Percentiles rank a stretch among this genome's conserved stretches.
phyloP scores from a whole-genome alignment of 225 moss, liverwort and hornwort species.

The Polytrichum commune region DNA sequence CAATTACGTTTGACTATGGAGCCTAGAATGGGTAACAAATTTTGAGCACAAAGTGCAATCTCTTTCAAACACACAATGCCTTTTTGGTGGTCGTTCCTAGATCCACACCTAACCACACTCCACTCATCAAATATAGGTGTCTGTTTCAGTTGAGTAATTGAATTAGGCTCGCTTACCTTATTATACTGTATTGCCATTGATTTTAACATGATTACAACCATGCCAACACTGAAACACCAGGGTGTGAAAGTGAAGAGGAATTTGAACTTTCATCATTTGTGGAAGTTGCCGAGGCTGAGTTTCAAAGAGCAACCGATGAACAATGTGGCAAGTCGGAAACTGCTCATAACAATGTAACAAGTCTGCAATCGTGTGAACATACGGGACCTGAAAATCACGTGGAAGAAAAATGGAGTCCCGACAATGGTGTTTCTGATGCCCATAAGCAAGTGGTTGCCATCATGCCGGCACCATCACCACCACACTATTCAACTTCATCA shows the following conservation, averaged over 20 bases:
- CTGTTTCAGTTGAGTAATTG: too few relatives aligned
- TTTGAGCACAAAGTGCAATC: too few relatives aligned
- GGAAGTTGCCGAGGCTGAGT: conserved; percentile 85
- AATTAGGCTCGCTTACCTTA: too few relatives aligned
- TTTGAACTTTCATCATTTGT: conserved; percentile 71
- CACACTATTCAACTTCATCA: not conserved
- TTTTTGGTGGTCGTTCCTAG: too few relatives aligned
- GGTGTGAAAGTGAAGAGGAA: conserved; percentile 63
- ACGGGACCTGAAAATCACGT: conserved; percentile 75
- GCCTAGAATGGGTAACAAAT: too few relatives aligned
- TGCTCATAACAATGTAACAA: not conserved
- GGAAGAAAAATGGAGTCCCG: conserved; percentile 69
- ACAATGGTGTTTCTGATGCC: conserved; percentile 44
- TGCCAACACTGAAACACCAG: conserved; percentile 8
- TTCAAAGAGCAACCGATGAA: conserved; percentile 67
- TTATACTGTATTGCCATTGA: too few relatives aligned
- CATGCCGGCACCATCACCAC: conserved; percentile 32
- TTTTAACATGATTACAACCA: too few relatives aligned
- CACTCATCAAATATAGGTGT: too few relatives aligned
- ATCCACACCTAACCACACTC: too few relatives aligned
- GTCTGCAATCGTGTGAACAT: conserved; percentile 70
- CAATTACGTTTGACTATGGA: too few relatives aligned
- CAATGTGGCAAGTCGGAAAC: too few relatives aligned
- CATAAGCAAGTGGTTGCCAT: conserved; percentile 26
- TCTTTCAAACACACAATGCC: too few relatives aligned